Evolutionary conservation across 2,329 filamentous ascomycete species (phyloP), one percentile per base, ranked within the genome.

Genomic region (Neopestalotiopsis sp.): DNA sequence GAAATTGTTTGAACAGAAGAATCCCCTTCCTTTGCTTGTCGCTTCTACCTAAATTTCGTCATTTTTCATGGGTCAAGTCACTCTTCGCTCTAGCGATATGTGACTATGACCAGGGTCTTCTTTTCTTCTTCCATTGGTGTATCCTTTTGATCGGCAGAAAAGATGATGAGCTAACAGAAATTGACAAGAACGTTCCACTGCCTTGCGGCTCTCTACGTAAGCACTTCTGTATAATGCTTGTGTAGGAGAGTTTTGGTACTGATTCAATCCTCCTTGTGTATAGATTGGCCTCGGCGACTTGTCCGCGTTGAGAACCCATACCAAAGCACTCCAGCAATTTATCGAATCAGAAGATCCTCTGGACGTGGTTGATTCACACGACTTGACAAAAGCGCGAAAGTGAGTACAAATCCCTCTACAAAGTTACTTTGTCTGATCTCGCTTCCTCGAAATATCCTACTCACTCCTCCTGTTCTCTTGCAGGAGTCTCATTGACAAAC

Each of bases 401-500:
- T 62, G 17, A 24, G 59, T 28, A 30, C 40, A 42, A 17, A 9
- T 42, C 30, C 14, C 17, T 10, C 58, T 30, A 60, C 6, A 60
- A 28, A 28, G 24, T 60, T 30, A 14, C 24, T 24, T 10, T 28
- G 4, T 63, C 5, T n/a, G 9, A 7, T n/a, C n/a, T 9, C 5
- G 34, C 34, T 38, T 52, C 17, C 45, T n/a, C 13, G 5, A 4
- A 3, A 3, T 4, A 9, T 6, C 4, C 3, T 10, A 63, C 9
- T 45, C 2, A 63, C 14, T 63, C 13, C 34, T 45, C 9, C n/a
- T 20, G 4, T 3, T 28, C 13, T 6, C 60, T 13, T 13, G 14
- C 17, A 66, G 64, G 17, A 45, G 17, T 30, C 45, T 34, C 5
- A 66, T 66, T 45, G 64, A 66, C 4, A 45, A 28, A 17, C 28